Conservation (phyloP, 345 rosid species). For the Citrus hindsii region DNA sequence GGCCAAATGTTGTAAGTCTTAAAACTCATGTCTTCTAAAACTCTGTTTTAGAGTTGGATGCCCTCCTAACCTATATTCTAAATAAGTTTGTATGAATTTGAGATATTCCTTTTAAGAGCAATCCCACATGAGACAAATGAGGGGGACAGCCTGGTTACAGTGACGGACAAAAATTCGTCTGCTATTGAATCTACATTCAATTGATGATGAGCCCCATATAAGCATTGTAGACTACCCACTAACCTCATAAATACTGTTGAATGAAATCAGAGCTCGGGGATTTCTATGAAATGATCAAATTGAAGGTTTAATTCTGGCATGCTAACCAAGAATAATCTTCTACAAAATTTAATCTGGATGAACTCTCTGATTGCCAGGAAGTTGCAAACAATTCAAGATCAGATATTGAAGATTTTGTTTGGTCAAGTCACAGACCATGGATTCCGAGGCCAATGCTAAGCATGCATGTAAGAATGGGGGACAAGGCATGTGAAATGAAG, state of each 20-base stretch:
- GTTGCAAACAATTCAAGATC: slow-evolving; percentile 23
- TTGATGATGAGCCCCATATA: not conserved
- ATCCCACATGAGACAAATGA: not conserved
- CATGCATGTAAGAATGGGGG: slow-evolving; percentile 98
- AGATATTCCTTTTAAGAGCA: not conserved
- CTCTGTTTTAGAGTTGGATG: not conserved
- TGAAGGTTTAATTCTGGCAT: not conserved
- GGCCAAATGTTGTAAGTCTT: slow-evolving; percentile 52
- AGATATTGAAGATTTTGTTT: slow-evolving; percentile 66
- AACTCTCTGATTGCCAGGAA: slow-evolving; percentile 29
- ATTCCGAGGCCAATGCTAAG: slow-evolving; percentile 86
- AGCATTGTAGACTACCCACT: not conserved
- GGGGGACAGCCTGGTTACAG: too few species aligned
- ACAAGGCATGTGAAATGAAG: slow-evolving; percentile 95
- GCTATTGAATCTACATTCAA: not conserved
- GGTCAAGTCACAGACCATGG: slow-evolving; percentile 89
- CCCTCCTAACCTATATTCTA: not conserved
- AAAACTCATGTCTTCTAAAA: not conserved
- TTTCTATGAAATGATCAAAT: not conserved
- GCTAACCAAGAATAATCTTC: not conserved
- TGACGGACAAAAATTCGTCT: not conserved
- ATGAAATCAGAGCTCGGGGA: not conserved
- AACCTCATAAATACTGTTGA: not conserved
- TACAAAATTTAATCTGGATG: not conserved
- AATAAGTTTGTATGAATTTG: not conserved